phyloP scores from a whole-genome alignment of 2,329 filamentous ascomycete species.

The Raffaelea arxii region DNA sequence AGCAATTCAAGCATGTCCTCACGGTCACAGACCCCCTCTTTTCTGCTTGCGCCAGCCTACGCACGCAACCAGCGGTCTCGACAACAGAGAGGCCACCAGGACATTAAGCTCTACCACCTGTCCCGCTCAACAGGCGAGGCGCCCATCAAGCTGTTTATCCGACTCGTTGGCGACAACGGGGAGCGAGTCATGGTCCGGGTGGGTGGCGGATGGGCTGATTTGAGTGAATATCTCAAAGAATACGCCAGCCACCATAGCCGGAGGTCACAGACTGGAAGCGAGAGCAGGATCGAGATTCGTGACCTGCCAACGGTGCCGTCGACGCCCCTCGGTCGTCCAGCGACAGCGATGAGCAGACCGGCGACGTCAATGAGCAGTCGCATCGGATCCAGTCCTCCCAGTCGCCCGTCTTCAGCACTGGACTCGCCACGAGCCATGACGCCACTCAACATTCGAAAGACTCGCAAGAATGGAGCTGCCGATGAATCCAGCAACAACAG shows the following conservation, averaged over 20 bases:
- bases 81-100: constrained; percentile 45
- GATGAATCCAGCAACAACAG: not conserved
- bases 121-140: constrained; percentile 73
- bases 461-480: constrained; percentile 35
- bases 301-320: constrained; percentile 29
- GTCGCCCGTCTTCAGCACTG: constrained; percentile 24
- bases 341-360: not conserved
- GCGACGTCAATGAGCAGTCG: constrained; percentile 12
- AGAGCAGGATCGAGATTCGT: constrained; percentile 49
- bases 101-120: constrained; percentile 88
- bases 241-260: constrained; percentile 88
- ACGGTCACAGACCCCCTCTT: constrained; percentile 53
- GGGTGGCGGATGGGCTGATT: constrained; percentile 94
- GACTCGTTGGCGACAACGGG: constrained; percentile 78
- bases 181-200: constrained; percentile 97
- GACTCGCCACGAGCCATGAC: constrained; percentile 30
- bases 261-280: constrained; percentile 38
- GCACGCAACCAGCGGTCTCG: constrained; percentile 38
- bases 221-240: constrained; percentile 88
- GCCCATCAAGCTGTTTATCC: constrained; percentile 90
- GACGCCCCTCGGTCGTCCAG: constrained; percentile 8
- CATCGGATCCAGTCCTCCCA: constrained; percentile 22
- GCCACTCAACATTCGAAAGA: constrained; percentile 45
- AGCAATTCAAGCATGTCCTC: constrained; percentile 42
- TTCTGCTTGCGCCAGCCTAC: constrained; percentile 57